These are phyloP conservation scores for Fusarium chuoi DNA, from an alignment of 2,329 filamentous ascomycete genomes.

Conservation along the genomic window DNA sequence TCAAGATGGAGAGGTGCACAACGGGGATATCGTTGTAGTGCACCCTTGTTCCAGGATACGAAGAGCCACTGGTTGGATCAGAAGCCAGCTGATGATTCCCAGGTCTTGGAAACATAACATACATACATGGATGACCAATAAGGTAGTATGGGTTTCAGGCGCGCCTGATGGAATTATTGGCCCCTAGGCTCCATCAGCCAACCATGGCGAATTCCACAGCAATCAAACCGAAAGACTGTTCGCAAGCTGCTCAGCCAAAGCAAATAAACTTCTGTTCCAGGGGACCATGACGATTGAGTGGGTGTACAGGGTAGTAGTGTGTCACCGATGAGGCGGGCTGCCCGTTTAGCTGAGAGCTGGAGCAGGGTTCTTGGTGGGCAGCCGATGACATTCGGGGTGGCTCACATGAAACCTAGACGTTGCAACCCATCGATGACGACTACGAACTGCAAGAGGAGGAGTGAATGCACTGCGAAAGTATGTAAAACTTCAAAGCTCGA, in stretches of 20 bases:
- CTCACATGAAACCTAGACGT: constrained; percentile 35
- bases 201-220: background rate
- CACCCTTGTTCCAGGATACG: constrained; percentile 21
- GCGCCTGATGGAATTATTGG: background rate
- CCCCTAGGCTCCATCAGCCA: background rate
- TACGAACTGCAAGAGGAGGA: constrained; percentile 26
- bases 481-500: constrained; percentile 2
- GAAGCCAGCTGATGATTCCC: constrained; percentile 9
- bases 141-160: background rate
- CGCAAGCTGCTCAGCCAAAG: background rate
- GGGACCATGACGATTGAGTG: constrained; percentile 15
- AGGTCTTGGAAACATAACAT: constrained; percentile 5
- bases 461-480: background rate
- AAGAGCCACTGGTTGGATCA: constrained; percentile 11
- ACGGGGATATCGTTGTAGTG: background rate
- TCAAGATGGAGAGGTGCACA: constrained; percentile 9
- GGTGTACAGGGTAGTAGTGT: constrained; percentile 24
- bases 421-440: constrained; percentile 26
- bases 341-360: constrained; percentile 33
- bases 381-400: constrained; percentile 35
- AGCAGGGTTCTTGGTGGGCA: constrained; percentile 27
- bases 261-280: constrained; percentile 21
- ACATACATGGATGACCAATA: background rate
- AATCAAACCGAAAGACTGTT: constrained; percentile 2
- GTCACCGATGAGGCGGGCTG: constrained; percentile 35